These are phyloP conservation scores for Fusarium caatingaense DNA, from an alignment of 2,329 filamentous ascomycete species.

Conservation along the genomic window DNA sequence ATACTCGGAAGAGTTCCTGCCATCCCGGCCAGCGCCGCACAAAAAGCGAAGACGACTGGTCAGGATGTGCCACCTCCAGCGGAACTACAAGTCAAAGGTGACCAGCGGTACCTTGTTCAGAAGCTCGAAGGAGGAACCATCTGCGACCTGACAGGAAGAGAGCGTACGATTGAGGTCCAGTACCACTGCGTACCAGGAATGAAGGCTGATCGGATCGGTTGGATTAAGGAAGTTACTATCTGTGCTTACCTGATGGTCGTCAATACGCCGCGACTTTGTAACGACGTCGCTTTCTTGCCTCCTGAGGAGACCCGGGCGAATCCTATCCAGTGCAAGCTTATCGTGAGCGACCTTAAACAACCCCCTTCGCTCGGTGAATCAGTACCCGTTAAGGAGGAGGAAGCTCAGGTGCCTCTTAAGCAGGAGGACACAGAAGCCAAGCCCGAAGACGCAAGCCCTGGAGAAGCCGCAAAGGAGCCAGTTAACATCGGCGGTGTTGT, in stretches of 20 bases:
- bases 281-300: slow-evolving; percentile 86
- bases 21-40: slow-evolving; percentile 48
- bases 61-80: slow-evolving; percentile 58
- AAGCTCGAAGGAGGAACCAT: slow-evolving; percentile 80
- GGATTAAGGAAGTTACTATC: slow-evolving; percentile 93
- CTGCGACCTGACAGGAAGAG: slow-evolving; percentile 86
- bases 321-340: slow-evolving; percentile 78
- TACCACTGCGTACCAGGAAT: slow-evolving; percentile 82
- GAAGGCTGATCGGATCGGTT: slow-evolving; percentile 80
- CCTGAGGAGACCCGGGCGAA: slow-evolving; percentile 82
- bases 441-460: not conserved
- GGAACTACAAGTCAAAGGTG: slow-evolving; percentile 82
- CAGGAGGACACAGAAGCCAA: slow-evolving; percentile 18
- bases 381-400: slow-evolving; percentile 47
- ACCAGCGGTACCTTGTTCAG: slow-evolving; percentile 88
- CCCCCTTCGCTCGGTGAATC: slow-evolving; percentile 51
- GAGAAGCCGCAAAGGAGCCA: slow-evolving; percentile 51
- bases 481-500: slow-evolving; percentile 65
- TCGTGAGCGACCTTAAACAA: slow-evolving; percentile 65
- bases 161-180: slow-evolving; percentile 86
- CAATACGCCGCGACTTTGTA: slow-evolving; percentile 87
- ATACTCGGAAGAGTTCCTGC: slow-evolving; percentile 71
- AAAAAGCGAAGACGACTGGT: slow-evolving; percentile 39
- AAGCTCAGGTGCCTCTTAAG: slow-evolving; percentile 22
- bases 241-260: slow-evolving; percentile 95